Percentiles rank a stretch among this genome's conserved stretches.
These are phyloP conservation scores for Iberis amara DNA, from an alignment of 441 rosid species.

Conservation along the genomic window DNA sequence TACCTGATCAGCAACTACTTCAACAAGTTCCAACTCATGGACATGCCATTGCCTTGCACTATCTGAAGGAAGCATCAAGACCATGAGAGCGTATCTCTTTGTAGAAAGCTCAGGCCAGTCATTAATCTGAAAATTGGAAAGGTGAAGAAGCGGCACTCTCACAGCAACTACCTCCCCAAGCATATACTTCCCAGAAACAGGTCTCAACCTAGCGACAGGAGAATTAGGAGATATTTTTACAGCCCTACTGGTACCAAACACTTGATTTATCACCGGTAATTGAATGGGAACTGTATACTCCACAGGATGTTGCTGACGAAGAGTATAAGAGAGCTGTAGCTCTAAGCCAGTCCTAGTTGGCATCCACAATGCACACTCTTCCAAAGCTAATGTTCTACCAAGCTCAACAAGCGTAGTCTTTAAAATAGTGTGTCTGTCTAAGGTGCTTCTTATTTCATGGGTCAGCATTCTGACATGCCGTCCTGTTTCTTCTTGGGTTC, in stretches of 20 bases:
- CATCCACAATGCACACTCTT: conserved; percentile 99
- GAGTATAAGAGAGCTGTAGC: conserved; percentile 85
- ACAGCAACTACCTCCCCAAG: conserved; percentile 97
- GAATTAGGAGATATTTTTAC: conserved; percentile 81
- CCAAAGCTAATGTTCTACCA: conserved; percentile 81
- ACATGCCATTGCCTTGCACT: conserved; percentile 99
- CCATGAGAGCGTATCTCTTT: conserved; percentile 91
- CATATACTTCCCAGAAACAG: conserved; percentile 71
- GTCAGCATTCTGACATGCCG: conserved; percentile 96
- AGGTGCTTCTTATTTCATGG: conserved; percentile 91
- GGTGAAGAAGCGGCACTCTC: conserved; percentile 91
- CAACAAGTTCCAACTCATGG: conserved; percentile 94
- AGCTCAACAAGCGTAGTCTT: conserved; percentile 89
- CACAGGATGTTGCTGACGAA: conserved; percentile 87
- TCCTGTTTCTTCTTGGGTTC: conserved; percentile 96
- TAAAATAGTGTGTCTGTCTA: conserved; percentile 86
- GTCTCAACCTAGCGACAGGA: conserved; percentile 78
- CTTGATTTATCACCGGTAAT: conserved; percentile 87
- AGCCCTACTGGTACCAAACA: conserved; percentile 64
- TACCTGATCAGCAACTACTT: conserved; percentile 99
- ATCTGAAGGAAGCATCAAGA: conserved; percentile 93
- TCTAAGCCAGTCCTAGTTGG: conserved; percentile 97
- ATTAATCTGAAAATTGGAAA: conserved; percentile 87
- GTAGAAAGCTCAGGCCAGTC: conserved; percentile 99
- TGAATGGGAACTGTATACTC: conserved; percentile 91